Conservation (phyloP, 192 early-diverging fungal genomes). For the Dissophora globulifera region DNA sequence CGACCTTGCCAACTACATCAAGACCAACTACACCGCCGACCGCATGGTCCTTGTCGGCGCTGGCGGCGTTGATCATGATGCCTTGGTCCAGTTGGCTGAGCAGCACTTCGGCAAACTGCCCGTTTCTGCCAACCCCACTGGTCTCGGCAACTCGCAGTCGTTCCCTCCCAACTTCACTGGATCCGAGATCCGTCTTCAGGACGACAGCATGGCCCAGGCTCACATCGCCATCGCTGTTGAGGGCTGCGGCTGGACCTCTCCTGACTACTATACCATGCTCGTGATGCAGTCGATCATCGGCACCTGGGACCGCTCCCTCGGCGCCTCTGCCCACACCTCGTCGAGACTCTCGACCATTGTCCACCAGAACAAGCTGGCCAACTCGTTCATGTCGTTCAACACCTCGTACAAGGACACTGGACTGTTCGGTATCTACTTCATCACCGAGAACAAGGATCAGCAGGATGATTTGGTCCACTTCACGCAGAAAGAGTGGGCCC, state of each 20-base stretch:
- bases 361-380: slow-evolving; percentile 87
- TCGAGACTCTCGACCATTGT: slow-evolving; percentile 88
- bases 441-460: slow-evolving; percentile 81
- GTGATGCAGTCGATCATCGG: slow-evolving; percentile 96
- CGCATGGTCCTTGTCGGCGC: slow-evolving; percentile 96
- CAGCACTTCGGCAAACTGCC: slow-evolving; percentile 90
- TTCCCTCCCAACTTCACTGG: slow-evolving; percentile 86
- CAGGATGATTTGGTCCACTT: slow-evolving; percentile 91
- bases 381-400: slow-evolving; percentile 99
- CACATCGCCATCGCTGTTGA: slow-evolving; percentile 99
- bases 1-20: slow-evolving; percentile 91
- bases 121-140: slow-evolving; percentile 57
- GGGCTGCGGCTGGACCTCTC: slow-evolving; percentile 94
- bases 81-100: slow-evolving; percentile 90
- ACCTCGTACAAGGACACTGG: slow-evolving; percentile 98
- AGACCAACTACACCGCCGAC: slow-evolving; percentile 95
- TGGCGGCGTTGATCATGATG: slow-evolving; percentile 94
- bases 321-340: slow-evolving; percentile 85
- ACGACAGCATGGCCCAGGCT: slow-evolving; percentile 89
- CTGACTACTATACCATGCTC: slow-evolving; percentile 95
- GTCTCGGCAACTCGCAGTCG: slow-evolving; percentile 57
- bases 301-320: slow-evolving; percentile 95
- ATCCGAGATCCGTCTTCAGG: slow-evolving; percentile 89
- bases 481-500: slow-evolving; percentile 93
- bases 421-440: slow-evolving; percentile 95